Base-by-base conservation (phyloP, 2,329 filamentous ascomycete species). In the Neospermospora avenae region DNA sequence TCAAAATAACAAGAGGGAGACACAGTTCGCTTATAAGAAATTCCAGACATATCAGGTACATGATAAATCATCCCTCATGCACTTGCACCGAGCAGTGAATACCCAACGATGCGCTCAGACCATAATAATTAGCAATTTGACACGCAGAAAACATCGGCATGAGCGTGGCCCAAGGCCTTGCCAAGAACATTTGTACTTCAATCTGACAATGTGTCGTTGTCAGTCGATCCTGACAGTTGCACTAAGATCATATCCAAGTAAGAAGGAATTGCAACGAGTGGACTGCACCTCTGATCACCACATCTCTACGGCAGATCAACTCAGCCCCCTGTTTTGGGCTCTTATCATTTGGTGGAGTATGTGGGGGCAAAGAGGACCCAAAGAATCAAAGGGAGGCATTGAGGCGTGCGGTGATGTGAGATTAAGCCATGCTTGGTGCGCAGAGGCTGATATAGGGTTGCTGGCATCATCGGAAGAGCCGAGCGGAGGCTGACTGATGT, bases 401-500 rank as follows among this genome's bases (percentile, higher is more conserved):
- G 48, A 37, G 48, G 56, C 56, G 45, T 58, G 48, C 48, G 56
- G 53, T 51, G 49, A 49, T 44, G 48, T 39, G 13, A 28, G 34
- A n/a, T 53, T 16, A 57, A 44, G 45, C 55, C 55, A 58, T 49
- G 16, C 28, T 44, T 52, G 42, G 16, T 10, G 39, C 46, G 44
- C 18, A 14, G 31, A 44, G 24, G 46, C 31, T 58, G 35, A 45
- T 16, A 35, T 46, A 34, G 18, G 20, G 35, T 45, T 10, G 3
- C 37, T 13, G 14, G 24, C 34, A 25, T 14, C 42, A 22, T 20
- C 56, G 56, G 56, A 10, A 58, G 22, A 53, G 31, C 48, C 56
- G 56, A 53, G 53, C 37, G n/a, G 48, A 46, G 56, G 48, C 48
- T 58, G 48, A 53, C 56, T 54, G 56, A 58, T 18, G 48, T 46